These are phyloP conservation scores for Debaryomyces coudertii DNA, from an alignment of 1,139 yeast species.

Conservation along the genomic window DNA sequence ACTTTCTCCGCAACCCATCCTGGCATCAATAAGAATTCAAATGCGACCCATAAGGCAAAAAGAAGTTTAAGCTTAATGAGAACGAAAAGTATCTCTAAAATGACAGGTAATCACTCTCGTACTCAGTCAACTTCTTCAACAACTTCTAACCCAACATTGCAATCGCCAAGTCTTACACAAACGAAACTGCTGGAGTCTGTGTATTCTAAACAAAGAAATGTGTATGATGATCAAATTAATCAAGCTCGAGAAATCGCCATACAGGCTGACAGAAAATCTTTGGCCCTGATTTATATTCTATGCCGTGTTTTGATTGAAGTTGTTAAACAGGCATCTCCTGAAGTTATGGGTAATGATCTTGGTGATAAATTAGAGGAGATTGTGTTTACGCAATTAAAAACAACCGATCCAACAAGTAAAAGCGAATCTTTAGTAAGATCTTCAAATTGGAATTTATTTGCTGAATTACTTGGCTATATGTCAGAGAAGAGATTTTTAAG, in stretches of 20 bases:
- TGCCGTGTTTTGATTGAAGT: conserved; percentile 93
- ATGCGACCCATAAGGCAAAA: conserved; percentile 27
- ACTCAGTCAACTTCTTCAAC: conserved; percentile 40
- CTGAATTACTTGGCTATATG: conserved; percentile 89
- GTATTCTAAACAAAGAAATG: conserved; percentile 27
- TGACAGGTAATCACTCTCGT: conserved; percentile 40
- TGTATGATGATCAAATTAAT: conserved; percentile 48
- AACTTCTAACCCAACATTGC: conserved; percentile 9
- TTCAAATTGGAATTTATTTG: conserved; percentile 93
- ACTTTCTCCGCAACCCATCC: background rate
- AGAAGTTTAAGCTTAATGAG: conserved; percentile 48
- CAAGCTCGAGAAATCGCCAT: conserved; percentile 71
- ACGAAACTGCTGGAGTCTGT: conserved; percentile 19
- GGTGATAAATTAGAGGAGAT: conserved; percentile 89
- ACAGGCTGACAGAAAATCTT: conserved; percentile 83
- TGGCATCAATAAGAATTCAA: conserved; percentile 3
- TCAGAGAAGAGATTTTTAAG: conserved; percentile 79
- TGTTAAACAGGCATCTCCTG: conserved; percentile 80
- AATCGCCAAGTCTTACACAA: conserved; percentile 15
- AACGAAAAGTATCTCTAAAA: conserved; percentile 42
- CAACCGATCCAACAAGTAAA: conserved; percentile 78
- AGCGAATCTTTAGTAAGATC: conserved; percentile 71
- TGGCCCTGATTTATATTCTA: conserved; percentile 85
- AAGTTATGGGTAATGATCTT: conserved; percentile 74
- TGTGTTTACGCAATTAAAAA: conserved; percentile 84